Evolutionary conservation across 2,329 filamentous ascomycete species (phyloP).

Genomic region (Blastomyces parvus): DNA sequence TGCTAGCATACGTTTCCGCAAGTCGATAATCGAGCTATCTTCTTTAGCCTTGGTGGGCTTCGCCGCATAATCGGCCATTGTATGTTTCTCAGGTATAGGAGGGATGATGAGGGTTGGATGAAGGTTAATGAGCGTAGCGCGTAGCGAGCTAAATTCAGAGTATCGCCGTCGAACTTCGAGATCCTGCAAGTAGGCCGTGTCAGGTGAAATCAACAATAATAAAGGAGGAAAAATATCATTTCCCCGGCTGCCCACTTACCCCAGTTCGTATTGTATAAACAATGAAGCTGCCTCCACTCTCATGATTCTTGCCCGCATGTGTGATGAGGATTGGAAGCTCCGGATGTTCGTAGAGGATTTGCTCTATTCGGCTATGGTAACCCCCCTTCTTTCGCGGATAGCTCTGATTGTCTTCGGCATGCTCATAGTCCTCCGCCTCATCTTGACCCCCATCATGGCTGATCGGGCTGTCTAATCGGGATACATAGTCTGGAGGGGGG

Average conservation of each 20-base stretch:
- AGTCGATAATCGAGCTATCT: conserved; percentile 90
- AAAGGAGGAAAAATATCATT: conserved; percentile 8
- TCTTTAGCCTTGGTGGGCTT: conserved; percentile 98
- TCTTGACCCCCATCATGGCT: conserved; percentile 47
- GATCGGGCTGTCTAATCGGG: conserved; percentile 45
- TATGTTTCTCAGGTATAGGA: conserved; percentile 96
- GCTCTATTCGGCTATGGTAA: conserved; percentile 92
- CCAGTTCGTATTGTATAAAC: conserved; percentile 95
- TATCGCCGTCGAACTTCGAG: conserved; percentile 91
- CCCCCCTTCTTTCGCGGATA: conserved; percentile 63
- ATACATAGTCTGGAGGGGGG: conserved; percentile 50
- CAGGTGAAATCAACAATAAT: conserved; percentile 1
- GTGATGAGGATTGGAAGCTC: conserved; percentile 84
- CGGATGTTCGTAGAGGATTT: conserved; percentile 92
- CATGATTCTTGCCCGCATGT: conserved; percentile 87
- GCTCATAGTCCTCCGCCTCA: conserved; percentile 35
- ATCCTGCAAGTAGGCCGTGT: conserved; percentile 49
- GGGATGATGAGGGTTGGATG: conserved; percentile 94
- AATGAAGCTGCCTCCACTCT: conserved; percentile 87
- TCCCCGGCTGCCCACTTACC: conserved; percentile 45
- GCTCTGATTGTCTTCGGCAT: conserved; percentile 42
- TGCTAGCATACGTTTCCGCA: conserved; percentile 91
- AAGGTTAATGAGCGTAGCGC: conserved; percentile 77
- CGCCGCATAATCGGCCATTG: conserved; percentile 95
- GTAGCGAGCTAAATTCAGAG: conserved; percentile 88